phyloP scores from a whole-genome alignment of 2,329 filamentous ascomycete genomes.

The Paracoccidioides lutzii region DNA sequence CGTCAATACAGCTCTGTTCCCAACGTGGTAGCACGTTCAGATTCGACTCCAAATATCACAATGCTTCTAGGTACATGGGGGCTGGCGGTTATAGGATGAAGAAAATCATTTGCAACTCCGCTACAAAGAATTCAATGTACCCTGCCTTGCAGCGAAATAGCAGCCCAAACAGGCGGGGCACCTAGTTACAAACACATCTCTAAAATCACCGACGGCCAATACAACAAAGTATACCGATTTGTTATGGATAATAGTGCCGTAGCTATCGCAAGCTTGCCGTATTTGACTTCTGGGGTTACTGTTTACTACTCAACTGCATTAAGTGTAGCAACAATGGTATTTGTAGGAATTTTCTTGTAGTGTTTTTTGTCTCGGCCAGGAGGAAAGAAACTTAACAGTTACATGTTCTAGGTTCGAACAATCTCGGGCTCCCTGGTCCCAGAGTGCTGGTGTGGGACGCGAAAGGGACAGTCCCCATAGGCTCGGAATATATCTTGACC shows the following conservation, averaged over 20 bases:
- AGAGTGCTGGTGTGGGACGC: conserved; percentile 1
- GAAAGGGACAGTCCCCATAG: not conserved
- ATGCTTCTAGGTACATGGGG: conserved; percentile 15
- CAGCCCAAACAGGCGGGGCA: conserved; percentile 16
- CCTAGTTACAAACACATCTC: conserved; percentile 17
- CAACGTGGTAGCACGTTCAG: not conserved
- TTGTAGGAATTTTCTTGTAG: conserved; percentile 9
- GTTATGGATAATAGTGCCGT: conserved; percentile 3
- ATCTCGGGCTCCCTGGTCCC: not conserved
- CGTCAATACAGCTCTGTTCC: not conserved
- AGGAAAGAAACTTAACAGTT: not conserved
- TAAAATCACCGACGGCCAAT: conserved; percentile 16
- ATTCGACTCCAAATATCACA: conserved; percentile 3
- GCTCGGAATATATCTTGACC: not conserved
- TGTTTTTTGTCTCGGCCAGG: not conserved
- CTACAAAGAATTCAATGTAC: conserved; percentile 20
- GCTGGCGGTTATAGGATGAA: conserved; percentile 21
- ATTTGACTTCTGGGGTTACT: not conserved
- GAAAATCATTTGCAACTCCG: conserved; percentile 15
- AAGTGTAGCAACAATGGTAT: not conserved
- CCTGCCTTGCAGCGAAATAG: conserved; percentile 17
- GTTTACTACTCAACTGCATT: not conserved
- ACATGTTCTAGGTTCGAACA: not conserved
- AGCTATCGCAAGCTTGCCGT: conserved; percentile 1
- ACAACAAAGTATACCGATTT: conserved; percentile 17